A percentile compares a stretch with the other conserved stretches of the same genome.
Conservation (phyloP, 345 rosid species). For the Salix brachista region DNA sequence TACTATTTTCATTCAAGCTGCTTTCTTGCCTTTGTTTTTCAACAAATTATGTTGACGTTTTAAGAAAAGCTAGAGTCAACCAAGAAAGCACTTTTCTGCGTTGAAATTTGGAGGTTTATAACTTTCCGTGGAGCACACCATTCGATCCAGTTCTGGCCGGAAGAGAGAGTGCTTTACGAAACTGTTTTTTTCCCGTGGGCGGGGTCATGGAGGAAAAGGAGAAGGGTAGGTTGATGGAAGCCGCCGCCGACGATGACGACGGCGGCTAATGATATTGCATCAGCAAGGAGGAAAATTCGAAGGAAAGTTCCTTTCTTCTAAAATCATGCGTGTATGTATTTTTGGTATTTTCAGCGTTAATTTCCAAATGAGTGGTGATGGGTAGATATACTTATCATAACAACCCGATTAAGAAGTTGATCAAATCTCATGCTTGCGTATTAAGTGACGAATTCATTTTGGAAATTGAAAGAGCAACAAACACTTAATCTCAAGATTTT, state of each 20-base stretch:
- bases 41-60: neutral
- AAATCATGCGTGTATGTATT: neutral
- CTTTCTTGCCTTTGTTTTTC: neutral
- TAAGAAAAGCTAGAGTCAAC: neutral
- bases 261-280: neutral
- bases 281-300: neutral
- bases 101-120: neutral
- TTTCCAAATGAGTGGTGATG: neutral
- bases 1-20: neutral
- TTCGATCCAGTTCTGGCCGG: neutral
- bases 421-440: neutral
- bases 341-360: neutral
- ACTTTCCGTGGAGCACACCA: neutral
- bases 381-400: neutral
- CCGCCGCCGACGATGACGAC: neutral
- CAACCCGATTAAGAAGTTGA: neutral
- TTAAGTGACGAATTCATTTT: neutral
- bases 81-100: conserved; percentile 1
- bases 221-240: neutral
- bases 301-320: neutral
- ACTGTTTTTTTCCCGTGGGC: neutral
- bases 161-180: conserved; percentile 1
- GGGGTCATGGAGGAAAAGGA: neutral
- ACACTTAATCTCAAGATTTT: too few species aligned
- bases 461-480: neutral